phyloP scores from a whole-genome alignment of 257 asterid species.

The Eustoma russellianum region DNA sequence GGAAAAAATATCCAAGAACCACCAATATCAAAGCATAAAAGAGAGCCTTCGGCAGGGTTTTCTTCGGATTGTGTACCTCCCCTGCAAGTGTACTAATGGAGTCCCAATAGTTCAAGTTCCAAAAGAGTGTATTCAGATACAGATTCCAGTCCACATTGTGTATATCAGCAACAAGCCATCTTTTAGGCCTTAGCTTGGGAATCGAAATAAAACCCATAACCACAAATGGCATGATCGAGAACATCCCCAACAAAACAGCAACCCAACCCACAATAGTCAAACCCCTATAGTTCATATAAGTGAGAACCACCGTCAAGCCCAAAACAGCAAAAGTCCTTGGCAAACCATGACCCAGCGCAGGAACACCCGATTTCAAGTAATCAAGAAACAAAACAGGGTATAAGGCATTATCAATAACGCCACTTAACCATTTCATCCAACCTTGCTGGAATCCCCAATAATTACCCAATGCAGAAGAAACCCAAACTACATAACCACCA shows the following conservation, averaged over 20 bases:
- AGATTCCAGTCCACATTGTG: constrained; percentile 30
- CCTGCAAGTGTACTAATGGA: constrained; percentile 32
- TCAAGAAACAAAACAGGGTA: constrained; percentile 39
- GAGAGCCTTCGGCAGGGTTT: constrained; percentile 30
- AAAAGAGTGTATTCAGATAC: constrained; percentile 35
- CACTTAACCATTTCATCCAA: constrained; percentile 46
- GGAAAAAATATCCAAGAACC: constrained; percentile 23
- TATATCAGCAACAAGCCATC: constrained; percentile 34
- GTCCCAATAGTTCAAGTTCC: constrained; percentile 47
- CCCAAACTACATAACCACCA: constrained; percentile 45
- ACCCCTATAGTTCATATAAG: constrained; percentile 38
- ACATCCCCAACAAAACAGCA: constrained; percentile 28
- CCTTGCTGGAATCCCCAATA: constrained; percentile 46
- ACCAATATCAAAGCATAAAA: constrained; percentile 31
- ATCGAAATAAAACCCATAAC: constrained; percentile 35
- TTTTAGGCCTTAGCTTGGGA: constrained; percentile 28
- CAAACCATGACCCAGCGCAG: constrained; percentile 25
- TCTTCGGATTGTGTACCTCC: constrained; percentile 37
- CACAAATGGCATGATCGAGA: constrained; percentile 30
- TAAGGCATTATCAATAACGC: constrained; percentile 36
- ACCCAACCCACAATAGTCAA: constrained; percentile 30
- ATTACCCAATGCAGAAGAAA: constrained; percentile 37
- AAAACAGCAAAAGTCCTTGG: constrained; percentile 25
- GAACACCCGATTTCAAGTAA: constrained; percentile 29
- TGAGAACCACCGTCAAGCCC: constrained; percentile 24